Percentiles rank a stretch among this genome's conserved stretches.
These are phyloP conservation scores for Amylocystis lapponica DNA, from an alignment of 768 basidiomycete species.

Conservation along the genomic window DNA sequence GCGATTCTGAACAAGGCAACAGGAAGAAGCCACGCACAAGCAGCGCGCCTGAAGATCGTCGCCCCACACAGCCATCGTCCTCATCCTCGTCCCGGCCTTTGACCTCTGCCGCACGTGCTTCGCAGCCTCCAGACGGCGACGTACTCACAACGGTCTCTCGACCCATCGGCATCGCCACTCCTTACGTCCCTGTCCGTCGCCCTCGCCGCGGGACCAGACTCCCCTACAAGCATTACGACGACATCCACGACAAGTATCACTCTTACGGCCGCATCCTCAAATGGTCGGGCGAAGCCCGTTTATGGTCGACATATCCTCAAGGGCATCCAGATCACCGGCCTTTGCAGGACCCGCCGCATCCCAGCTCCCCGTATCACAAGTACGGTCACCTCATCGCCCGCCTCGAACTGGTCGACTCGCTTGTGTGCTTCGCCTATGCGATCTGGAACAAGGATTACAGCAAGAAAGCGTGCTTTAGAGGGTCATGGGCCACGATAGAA, in stretches of 20 bases:
- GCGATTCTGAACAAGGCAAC: constrained; percentile 21
- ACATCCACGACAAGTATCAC: constrained; percentile 66
- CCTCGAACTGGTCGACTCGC: constrained; percentile 74
- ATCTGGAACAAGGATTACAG: constrained; percentile 74
- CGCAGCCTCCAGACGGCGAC: constrained; percentile 35
- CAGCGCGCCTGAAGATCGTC: no score
- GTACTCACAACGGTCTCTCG: constrained; percentile 33
- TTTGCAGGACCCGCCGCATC: constrained; percentile 55
- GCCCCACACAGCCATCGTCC: constrained; percentile 10
- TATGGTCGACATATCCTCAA: constrained; percentile 67
- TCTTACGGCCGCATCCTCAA: constrained; percentile 68
- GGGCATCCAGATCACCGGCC: constrained; percentile 61
- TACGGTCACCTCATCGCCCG: constrained; percentile 71
- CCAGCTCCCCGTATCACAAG: constrained; percentile 68
- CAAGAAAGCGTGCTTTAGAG: constrained; percentile 45
- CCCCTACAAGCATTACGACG: constrained; percentile 48
- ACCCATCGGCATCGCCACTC: constrained; percentile 27
- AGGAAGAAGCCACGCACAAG: constrained; percentile 28
- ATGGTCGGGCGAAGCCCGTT: constrained; percentile 76
- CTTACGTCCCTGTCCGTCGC: constrained; percentile 53
- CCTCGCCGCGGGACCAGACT: constrained; percentile 53
- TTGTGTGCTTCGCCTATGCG: constrained; percentile 79
- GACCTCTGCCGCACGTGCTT: constrained; percentile 19
- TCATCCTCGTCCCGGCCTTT: constrained; percentile 22
- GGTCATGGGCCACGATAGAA: constrained; percentile 65